A percentile compares a stretch with the other conserved stretches of the same genome.
Evolutionary conservation across 495 filamentous ascomycete species (phyloP).

Genomic region (Tuber magnatum): DNA sequence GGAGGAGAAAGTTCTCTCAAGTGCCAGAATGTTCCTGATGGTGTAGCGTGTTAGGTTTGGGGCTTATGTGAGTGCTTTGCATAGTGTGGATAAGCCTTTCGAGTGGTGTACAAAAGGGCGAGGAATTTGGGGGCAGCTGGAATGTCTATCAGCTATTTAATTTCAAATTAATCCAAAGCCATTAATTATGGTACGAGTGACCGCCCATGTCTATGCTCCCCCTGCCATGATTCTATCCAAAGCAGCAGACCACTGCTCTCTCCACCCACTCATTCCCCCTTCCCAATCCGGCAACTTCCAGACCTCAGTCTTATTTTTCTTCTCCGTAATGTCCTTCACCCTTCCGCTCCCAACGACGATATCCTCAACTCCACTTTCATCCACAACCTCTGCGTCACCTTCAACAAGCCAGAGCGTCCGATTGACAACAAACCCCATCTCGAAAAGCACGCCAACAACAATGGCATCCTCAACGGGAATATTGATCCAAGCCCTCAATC

Average conservation of each 20-base stretch:
- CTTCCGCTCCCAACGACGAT: neutral
- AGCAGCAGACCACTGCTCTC: constrained; percentile 40
- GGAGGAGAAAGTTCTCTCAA: constrained; percentile 47
- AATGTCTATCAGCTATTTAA: neutral
- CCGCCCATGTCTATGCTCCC: constrained; percentile 10
- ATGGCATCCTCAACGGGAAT: constrained; percentile 21
- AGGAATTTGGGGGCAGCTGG: neutral
- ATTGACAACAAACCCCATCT: constrained; percentile 31
- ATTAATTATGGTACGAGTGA: constrained; percentile 1
- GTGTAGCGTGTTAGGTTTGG: constrained; percentile 44
- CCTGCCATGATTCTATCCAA: constrained; percentile 38
- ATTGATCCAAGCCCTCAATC: constrained; percentile 27
- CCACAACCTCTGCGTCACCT: neutral
- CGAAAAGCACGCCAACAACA: constrained; percentile 15
- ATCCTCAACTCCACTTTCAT: neutral
- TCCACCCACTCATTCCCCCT: constrained; percentile 31
- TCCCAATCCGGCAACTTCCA: constrained; percentile 32
- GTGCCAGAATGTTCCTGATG: constrained; percentile 46
- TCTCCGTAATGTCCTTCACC: constrained; percentile 7
- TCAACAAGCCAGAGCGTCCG: constrained; percentile 31
- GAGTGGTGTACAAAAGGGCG: neutral
- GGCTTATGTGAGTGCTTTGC: neutral
- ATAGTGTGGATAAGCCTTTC: neutral
- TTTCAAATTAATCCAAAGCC: neutral
- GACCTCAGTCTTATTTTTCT: constrained; percentile 8